These are phyloP conservation scores for Aspergillus sp. DNA, from an alignment of 2,329 filamentous ascomycete genomes.

Conservation along the genomic window DNA sequence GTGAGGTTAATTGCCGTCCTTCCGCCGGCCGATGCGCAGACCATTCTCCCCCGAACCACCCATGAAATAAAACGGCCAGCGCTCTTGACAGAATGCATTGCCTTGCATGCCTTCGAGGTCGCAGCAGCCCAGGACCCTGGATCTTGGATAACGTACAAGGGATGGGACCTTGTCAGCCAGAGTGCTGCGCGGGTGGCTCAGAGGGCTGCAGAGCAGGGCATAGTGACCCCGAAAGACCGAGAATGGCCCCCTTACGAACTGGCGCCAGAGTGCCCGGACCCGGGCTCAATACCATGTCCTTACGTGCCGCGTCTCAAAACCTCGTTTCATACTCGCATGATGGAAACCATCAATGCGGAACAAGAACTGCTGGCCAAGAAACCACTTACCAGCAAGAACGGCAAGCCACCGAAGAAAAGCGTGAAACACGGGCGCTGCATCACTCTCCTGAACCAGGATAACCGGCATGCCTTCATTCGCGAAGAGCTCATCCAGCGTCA, in stretches of 20 bases:
- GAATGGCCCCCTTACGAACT: slow-evolving; percentile 21
- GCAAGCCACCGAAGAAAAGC: slow-evolving; percentile 8
- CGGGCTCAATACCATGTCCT: slow-evolving; percentile 13
- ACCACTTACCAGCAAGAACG: neutral
- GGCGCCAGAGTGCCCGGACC: slow-evolving; percentile 23
- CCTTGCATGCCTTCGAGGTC: slow-evolving; percentile 52
- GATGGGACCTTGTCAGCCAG: slow-evolving; percentile 22
- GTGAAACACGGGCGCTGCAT: slow-evolving; percentile 11
- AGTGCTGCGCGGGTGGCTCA: slow-evolving; percentile 30
- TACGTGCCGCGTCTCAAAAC: slow-evolving; percentile 39
- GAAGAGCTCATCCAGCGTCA: slow-evolving; percentile 16
- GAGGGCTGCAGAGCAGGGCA: slow-evolving; percentile 25
- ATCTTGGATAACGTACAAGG: slow-evolving; percentile 23
- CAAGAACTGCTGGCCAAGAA: neutral
- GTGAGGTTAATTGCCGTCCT: slow-evolving; percentile 78
- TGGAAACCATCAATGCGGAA: slow-evolving; percentile 12
- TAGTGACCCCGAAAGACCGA: slow-evolving; percentile 33
- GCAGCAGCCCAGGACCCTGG: slow-evolving; percentile 36
- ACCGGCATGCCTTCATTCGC: slow-evolving; percentile 17
- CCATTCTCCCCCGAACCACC: slow-evolving; percentile 61
- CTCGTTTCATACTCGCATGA: slow-evolving; percentile 34
- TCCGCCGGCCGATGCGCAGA: slow-evolving; percentile 58
- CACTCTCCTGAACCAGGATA: slow-evolving; percentile 27
- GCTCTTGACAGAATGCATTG: slow-evolving; percentile 58
- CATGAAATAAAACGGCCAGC: slow-evolving; percentile 56